These are phyloP conservation scores for Apiosordaria backusii DNA, from an alignment of 495 filamentous ascomycete genomes.

Conservation along the genomic window DNA sequence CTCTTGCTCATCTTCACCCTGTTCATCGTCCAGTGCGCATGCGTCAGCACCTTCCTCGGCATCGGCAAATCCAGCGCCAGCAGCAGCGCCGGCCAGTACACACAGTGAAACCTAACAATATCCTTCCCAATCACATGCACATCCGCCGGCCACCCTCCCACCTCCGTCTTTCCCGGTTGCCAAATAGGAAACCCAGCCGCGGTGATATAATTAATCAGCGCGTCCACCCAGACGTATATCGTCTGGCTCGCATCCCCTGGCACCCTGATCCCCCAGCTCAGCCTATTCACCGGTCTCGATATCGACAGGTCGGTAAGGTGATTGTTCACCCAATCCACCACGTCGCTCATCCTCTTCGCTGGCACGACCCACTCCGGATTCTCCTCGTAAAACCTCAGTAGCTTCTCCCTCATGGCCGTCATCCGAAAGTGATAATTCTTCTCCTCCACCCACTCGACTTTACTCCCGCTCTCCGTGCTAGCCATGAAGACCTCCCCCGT, in stretches of 20 bases:
- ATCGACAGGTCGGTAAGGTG: slow-evolving; percentile 83
- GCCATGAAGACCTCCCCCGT: slow-evolving; percentile 81
- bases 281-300: slow-evolving; percentile 71
- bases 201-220: slow-evolving; percentile 89
- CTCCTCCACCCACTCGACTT: slow-evolving; percentile 94
- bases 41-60: slow-evolving; percentile 79
- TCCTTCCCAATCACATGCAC: slow-evolving; percentile 94
- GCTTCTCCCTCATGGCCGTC: slow-evolving; percentile 67
- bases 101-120: slow-evolving; percentile 90
- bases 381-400: slow-evolving; percentile 73
- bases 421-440: slow-evolving; percentile 92
- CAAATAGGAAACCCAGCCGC: slow-evolving; percentile 78
- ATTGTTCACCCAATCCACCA: slow-evolving; percentile 63
- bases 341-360: slow-evolving; percentile 57
- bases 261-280: slow-evolving; percentile 88
- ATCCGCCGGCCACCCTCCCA: slow-evolving; percentile 82
- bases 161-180: slow-evolving; percentile 52
- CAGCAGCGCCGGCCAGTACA: slow-evolving; percentile 97
- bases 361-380: slow-evolving; percentile 73
- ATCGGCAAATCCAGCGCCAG: slow-evolving; percentile 80
- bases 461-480: slow-evolving; percentile 81
- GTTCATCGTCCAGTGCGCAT: slow-evolving; percentile 93
- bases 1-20: slow-evolving; percentile 93
- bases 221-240: slow-evolving; percentile 98
- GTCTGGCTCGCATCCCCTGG: slow-evolving; percentile 82